Conservation (phyloP, 805 yeast genomes). For the Kodamaea kaohsiungensis region DNA sequence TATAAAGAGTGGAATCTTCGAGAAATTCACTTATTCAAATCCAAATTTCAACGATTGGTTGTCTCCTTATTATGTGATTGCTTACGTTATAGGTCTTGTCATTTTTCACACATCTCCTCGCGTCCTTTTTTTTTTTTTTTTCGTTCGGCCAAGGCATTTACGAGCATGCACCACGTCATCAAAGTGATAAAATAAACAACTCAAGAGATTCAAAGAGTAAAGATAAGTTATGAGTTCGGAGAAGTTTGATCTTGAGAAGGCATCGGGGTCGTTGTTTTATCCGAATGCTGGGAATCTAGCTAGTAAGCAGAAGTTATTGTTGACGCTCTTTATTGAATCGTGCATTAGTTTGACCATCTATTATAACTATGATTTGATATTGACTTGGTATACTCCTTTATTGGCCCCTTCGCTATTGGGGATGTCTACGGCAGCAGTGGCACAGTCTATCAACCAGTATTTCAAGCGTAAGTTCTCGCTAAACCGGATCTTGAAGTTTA, state of each 20-base stretch:
- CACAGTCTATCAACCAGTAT: conserved; percentile 42
- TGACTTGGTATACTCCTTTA: conserved; percentile 21
- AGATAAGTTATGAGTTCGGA: not conserved
- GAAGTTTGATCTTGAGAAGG: conserved; percentile 8
- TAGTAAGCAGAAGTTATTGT: conserved; percentile 17
- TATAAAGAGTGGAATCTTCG: conserved; percentile 5
- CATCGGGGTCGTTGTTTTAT: conserved; percentile 8
- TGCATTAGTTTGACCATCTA: conserved; percentile 28
- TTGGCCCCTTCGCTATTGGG: conserved; percentile 42
- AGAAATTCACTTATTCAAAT: not conserved
- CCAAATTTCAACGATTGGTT: not conserved
- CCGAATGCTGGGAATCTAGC: not conserved
- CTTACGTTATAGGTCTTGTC: not conserved
- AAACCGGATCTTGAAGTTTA: conserved; percentile 44
- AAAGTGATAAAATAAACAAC: not conserved
- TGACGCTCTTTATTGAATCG: conserved; percentile 28
- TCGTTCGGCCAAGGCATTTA: not conserved
- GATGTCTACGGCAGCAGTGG: conserved; percentile 41
- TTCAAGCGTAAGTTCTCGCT: conserved; percentile 31
- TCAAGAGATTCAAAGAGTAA: not conserved
- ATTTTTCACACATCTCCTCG: not conserved
- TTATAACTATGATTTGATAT: conserved; percentile 28
- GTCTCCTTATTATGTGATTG: not conserved
- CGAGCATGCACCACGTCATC: conserved; percentile 2
- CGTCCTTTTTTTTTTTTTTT: not conserved